Evolutionary conservation across 805 yeast genomes (phyloP), one percentile per base, ranked within the genome.

Genomic region (Diddensiella santjacobensis): DNA sequence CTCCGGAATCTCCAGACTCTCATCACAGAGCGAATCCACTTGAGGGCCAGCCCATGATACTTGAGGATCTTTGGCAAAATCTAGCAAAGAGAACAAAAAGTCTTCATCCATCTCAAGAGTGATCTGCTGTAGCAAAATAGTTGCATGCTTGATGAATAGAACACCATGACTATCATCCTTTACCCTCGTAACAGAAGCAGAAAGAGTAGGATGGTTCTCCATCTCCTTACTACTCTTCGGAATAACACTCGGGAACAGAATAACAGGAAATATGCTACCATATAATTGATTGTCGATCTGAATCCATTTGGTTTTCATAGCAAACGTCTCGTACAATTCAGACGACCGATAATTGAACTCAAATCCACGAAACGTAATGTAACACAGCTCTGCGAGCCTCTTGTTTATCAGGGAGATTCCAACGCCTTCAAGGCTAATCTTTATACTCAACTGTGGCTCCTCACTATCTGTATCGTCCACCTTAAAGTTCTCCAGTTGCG

Each of bases 41-140:
- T 59, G 60, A 11, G 61, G 54, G 22, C 58, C 61, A 48, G 80
- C 76, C 90, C 91, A 84, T n/a, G 82, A 70, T 0, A 93, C 88
- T 1, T 91, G 93, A 0, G 95, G 93, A 31, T 84, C 69, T 59
- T 85, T 83, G 3, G 84, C 75, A 58, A 89, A 88, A 39, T 89
- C 96, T 38, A 90, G 64, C 41, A 90, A 62, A 0, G 95, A 88
- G 63, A 83, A 82, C 55, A 91, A 64, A 65, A 93, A 88, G 62
- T 91, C 96, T 66, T 93, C 99, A 64, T 93, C 99, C 39, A 91
- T 76, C 60, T 93, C 98, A 40, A 93, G 69, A 0, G 97, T 82
- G 77, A 93, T 78, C 61, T 91, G 97, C 67, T 93, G 99, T 43
- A 93, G 66, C 48, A 95, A 69, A 1, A 87, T 63, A 0, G 99